Evolutionary conservation across 176 grass and related monocot genomes (phyloP), one percentile per base, ranked within the genome.

Genomic region (Carex kokanica): DNA sequence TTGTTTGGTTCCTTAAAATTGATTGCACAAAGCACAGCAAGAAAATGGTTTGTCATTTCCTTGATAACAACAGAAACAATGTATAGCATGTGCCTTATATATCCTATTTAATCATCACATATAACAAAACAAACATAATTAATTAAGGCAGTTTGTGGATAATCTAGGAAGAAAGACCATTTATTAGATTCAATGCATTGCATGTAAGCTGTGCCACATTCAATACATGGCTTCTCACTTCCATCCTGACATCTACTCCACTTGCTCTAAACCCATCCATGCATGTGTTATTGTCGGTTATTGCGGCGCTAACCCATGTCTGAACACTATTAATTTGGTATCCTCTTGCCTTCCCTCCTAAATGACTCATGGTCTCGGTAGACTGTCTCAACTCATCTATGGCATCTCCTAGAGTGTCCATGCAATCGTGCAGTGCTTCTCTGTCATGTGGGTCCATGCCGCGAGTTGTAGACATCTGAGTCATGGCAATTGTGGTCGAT

Each of bases 291-390:
- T 86, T 87, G 60, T 97, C 85, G 10, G 94, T 97, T 58, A 97
- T 81, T 58, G 94, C 94, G 3, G 94, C 91, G 88, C 94, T 97
- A 32, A 92, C 89, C 94, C 94, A 97, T 27, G 94, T 92, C 84
- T 88, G 86, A 75, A 92, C 86, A 87, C 51, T 91, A 78, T 86
- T 74, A 64, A 97, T 81, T 80, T 88, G 62, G 79, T 91, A 90
- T 64, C 78, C 78, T 2, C 64, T 38, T 32, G 63, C 6, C 60
- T 84, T 69, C n/a, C 49, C 45, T 63, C 34, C 66, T 49, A 90
- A 41, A 21, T 52, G 58, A 20, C 17, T 70, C 94, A 97, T 97
- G 52, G 83, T 71, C 13, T 88, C 60, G 55, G 70, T 65, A 11
- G 88, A 87, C 86, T 88, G 86, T 65, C 55, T 62, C 53, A 97